Base-by-base conservation (phyloP, 2,329 filamentous ascomycete genomes). In the Emergomyces orientalis region DNA sequence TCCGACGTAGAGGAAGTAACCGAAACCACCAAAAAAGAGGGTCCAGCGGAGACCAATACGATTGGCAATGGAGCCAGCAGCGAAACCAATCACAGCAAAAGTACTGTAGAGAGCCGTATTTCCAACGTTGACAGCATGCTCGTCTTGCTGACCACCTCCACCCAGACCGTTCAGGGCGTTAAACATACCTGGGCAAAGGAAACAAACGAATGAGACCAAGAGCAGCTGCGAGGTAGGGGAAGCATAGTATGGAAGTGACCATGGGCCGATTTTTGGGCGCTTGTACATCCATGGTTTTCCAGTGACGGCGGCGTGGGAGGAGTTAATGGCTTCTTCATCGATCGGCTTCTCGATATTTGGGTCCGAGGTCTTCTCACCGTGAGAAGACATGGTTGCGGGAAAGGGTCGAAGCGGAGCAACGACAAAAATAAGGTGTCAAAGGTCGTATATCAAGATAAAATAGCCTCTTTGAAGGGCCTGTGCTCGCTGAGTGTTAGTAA, bases 121-220 rank as follows among this genome's bases (percentile, higher is more conserved):
- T 69, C 88, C 85, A 68, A 87, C 82, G 73, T 88, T 87, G 68
- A 84, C 80, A 63, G 83, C 86, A 30, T 78, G 81, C 9, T 76
- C 66, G 70, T 86, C 78, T 65, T 85, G 72, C 69, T 83, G 82
- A 57, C 86, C 87, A 72, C 79, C 86, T 63, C 85, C 87, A 63
- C 87, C 87, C 43, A 89, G 77, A 64, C 87, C 86, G 64, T 78
- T 78, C 63, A 89, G 77, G 25, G 87, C 85, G 70, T 89, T 89
- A 79, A 84, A 89, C 85, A 89, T 88, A 69, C 87, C 87, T 0
- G 87, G 87, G 71, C 87, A 89, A 65, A 89, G 73, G 79, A 89
- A 88, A 72, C 86, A 88, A 59, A 88, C 86, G 64, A 88, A 79
- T 27, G 86, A 81, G 62, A 91, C 87, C 80, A 91, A 82, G 65